Conservation (phyloP, 2,329 filamentous ascomycete genomes). For the Aspergillus sp. region DNA sequence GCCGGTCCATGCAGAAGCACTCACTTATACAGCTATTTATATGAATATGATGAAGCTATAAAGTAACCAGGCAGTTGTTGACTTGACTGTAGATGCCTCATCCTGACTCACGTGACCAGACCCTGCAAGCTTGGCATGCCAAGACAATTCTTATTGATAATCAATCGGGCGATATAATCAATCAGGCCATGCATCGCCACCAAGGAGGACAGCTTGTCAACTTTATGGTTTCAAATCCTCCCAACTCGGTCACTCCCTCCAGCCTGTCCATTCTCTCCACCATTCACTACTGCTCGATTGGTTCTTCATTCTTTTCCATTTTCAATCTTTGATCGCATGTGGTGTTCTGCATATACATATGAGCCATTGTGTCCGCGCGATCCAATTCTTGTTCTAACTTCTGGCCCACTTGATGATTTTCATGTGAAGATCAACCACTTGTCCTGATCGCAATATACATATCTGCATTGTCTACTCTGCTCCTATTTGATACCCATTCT, state of each 20-base stretch:
- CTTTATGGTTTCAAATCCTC: constrained; percentile 13
- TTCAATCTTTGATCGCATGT: neutral
- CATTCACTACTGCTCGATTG: neutral
- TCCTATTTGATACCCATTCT: neutral
- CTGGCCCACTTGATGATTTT: constrained; percentile 12
- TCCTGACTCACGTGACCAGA: no score
- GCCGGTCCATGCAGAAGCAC: no score
- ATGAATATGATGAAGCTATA: no score
- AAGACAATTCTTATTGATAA: neutral
- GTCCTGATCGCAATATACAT: neutral
- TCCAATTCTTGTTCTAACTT: constrained; percentile 6
- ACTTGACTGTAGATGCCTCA: no score
- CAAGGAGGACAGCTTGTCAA: constrained; percentile 26
- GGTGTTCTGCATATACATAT: neutral
- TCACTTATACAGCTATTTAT: no score
- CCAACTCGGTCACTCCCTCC: constrained; percentile 2
- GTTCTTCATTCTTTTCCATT: neutral
- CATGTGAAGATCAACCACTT: constrained; percentile 11
- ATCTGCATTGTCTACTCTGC: neutral
- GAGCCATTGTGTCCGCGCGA: neutral
- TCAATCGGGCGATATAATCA: constrained; percentile 1
- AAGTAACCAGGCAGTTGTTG: no score
- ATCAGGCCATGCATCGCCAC: constrained; percentile 13
- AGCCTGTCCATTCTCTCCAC: neutral
- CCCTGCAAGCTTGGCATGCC: no score